Evolutionary conservation across 129 eudicot genomes (phyloP), one percentile per base, ranked within the genome.

Genomic region (Centella asiatica): DNA sequence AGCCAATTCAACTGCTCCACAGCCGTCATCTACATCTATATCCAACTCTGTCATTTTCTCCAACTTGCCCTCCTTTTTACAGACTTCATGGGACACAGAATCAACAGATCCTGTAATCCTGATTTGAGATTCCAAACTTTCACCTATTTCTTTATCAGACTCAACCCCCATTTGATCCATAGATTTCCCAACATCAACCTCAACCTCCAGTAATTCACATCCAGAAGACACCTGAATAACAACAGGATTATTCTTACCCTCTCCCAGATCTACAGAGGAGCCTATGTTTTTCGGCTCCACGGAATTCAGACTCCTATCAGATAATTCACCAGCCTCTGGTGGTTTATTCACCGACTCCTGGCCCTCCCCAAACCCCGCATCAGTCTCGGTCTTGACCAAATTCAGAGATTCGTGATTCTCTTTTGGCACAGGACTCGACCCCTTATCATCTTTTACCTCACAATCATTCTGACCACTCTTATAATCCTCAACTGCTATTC

Each of bases 211-310:
- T 48, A 62, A 66, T 57, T 68, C 56, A 53, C 73, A 47, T 40
- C 25, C 66, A 70, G 40, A 69, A 67, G 60, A 65, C 70, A 60
- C 82, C 52, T 62, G 55, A 50, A 20, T 57, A 34, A 50, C 61
- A 36, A 13, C 37, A 51, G 58, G 49, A 40, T 70, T 55, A 19
- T 58, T 36, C 39, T 72, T 66, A 74, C 69, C 40, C 67, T 65
- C 65, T 66, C 33, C 74, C 29, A 33, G 45, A 59, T 60, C 56
- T 27, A 37, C 39, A 36, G 18, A 20, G 28, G 67, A 62, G 27
- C n/a, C 74, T 42, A 73, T n/a, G 58, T 44, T 56, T 65, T 46
- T 65, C 65, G 57, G 67, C 73, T 31, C 76, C 67, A 64, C 71
- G 53, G 64, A 54, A 69, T 56, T 57, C 29, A 15, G 66, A 51